phyloP scores from a whole-genome alignment of 495 filamentous ascomycete genomes.

The Penicillium goetzii region DNA sequence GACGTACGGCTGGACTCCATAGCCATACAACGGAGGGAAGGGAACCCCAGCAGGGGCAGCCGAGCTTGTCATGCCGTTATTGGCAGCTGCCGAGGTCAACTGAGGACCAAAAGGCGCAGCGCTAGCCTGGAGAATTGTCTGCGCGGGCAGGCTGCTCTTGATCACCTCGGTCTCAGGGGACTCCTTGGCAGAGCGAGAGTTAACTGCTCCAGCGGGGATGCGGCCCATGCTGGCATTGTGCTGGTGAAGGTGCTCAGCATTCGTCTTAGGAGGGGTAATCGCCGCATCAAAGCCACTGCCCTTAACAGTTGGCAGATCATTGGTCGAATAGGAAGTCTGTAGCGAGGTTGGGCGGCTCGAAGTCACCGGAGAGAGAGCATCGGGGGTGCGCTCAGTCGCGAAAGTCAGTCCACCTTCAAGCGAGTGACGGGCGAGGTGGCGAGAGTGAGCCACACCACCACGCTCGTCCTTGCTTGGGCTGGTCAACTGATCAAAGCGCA shows the following conservation, averaged over 20 bases:
- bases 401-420: slow-evolving; percentile 57
- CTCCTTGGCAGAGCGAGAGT: slow-evolving; percentile 69
- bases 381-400: slow-evolving; percentile 34
- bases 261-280: slow-evolving; percentile 61
- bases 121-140: slow-evolving; percentile 75
- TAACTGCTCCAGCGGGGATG: slow-evolving; percentile 65
- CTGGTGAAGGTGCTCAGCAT: slow-evolving; percentile 78
- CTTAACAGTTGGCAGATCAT: slow-evolving; percentile 88
- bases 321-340: slow-evolving; percentile 86
- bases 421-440: slow-evolving; percentile 53
- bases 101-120: slow-evolving; percentile 70
- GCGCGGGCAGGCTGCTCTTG: slow-evolving; percentile 52
- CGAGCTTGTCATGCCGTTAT: slow-evolving; percentile 22
- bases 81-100: slow-evolving; percentile 31
- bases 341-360: slow-evolving; percentile 49
- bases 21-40: slow-evolving; percentile 39
- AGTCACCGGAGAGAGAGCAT: slow-evolving; percentile 30
- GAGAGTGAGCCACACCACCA: slow-evolving; percentile 26
- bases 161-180: slow-evolving; percentile 54
- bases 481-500: slow-evolving; percentile 40
- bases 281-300: slow-evolving; percentile 53
- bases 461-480: slow-evolving; percentile 29
- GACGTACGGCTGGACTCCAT: slow-evolving; percentile 41
- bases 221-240: slow-evolving; percentile 82
- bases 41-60: slow-evolving; percentile 25